Evolutionary conservation across 2,329 filamentous ascomycete genomes (phyloP).

Genomic region (Stachybotrys echinatus): DNA sequence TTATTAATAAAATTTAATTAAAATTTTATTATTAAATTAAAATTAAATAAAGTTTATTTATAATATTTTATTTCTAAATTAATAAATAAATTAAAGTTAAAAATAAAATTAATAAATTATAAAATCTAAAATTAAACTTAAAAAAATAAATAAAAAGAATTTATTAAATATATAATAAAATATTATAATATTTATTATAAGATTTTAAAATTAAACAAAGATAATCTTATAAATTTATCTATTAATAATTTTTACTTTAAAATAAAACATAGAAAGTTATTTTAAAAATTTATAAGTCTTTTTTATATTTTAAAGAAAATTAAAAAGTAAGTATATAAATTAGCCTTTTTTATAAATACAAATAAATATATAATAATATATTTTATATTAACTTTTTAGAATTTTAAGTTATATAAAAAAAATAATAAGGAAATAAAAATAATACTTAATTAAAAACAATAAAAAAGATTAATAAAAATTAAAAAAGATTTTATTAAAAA

Average conservation of each 20-base stretch:
- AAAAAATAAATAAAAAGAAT: slow-evolving; percentile 1
- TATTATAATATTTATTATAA: slow-evolving; percentile 2
- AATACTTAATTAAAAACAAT: too few relatives aligned
- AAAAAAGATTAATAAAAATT: not conserved
- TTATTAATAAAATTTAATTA: too few relatives aligned
- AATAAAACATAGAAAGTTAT: not conserved
- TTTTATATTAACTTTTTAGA: slow-evolving; percentile 1
- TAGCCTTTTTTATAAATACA: slow-evolving; percentile 1
- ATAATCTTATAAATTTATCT: slow-evolving; percentile 1
- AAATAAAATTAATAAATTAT: slow-evolving; percentile 3
- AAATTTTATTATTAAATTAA: too few relatives aligned
- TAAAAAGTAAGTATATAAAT: not conserved
- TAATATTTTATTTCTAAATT: not conserved
- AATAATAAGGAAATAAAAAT: too few relatives aligned
- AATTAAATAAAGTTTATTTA: too few relatives aligned
- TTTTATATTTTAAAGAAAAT: not conserved
- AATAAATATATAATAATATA: slow-evolving; percentile 1
- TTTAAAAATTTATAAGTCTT: slow-evolving; percentile 1
- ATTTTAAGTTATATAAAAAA: not conserved
- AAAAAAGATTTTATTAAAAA: slow-evolving; percentile 2
- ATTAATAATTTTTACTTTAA: slow-evolving; percentile 1
- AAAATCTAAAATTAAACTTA: slow-evolving; percentile 4
- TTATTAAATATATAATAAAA: slow-evolving; percentile 2
- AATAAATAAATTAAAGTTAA: too few relatives aligned
- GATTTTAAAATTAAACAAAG: not conserved